Conservation (phyloP, 176 grass and related monocot genomes). For the Triticum aestivum region IWGSC_CS_RefSeq_v2.1 NC_057803.1:155832638-155833137, state of each 20-base stretch:
- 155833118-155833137: constrained; percentile 11
- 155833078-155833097: constrained; percentile 25
- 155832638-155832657: too few species aligned
- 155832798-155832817: constrained; percentile 10
- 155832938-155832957: constrained; percentile 30
- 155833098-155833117: neutral
- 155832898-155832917: neutral
- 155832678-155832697: too few species aligned
- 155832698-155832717: too few species aligned
- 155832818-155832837: neutral
- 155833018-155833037: constrained; percentile 37
- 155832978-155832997: constrained; percentile 15
- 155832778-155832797: constrained; percentile 18
- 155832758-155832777: neutral
- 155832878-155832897: neutral
- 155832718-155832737: too few species aligned
- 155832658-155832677: too few species aligned
- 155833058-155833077: constrained; percentile 33
- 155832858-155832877: neutral
- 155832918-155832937: neutral
- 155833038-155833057: constrained; percentile 21
- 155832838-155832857: neutral
- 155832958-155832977: constrained; percentile 1
- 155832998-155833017: constrained; percentile 11
- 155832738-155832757: neutral